Conservation (phyloP, 805 yeast species). For the Hanseniaspora taiwanica region DNA sequence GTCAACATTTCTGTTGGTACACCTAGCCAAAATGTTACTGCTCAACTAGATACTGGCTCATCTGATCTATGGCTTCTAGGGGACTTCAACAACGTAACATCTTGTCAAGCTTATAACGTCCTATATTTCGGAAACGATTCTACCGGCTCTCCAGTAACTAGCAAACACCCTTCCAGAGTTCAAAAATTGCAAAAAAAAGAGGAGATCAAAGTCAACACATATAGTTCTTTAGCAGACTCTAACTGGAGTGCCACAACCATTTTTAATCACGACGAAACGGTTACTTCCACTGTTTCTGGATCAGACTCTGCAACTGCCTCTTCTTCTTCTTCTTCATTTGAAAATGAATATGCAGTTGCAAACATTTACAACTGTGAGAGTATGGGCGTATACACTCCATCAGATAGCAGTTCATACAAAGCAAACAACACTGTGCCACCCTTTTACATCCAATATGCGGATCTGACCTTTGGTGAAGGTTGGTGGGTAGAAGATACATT, state of each 20-base stretch:
- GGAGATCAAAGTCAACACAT: too few relatives aligned
- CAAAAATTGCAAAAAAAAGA: too few relatives aligned
- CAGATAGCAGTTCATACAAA: conserved; percentile 13
- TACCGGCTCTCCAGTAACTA: too few relatives aligned
- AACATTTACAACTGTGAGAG: conserved; percentile 12
- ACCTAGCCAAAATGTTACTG: conserved; percentile 32
- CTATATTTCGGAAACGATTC: too few relatives aligned
- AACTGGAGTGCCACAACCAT: too few relatives aligned
- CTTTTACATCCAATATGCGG: conserved; percentile 31
- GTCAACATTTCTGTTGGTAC: conserved; percentile 38
- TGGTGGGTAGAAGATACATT: conserved; percentile 48
- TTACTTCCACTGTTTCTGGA: too few relatives aligned
- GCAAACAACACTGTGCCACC: conserved; percentile 8
- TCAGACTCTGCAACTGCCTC: too few relatives aligned
- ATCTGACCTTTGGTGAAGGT: conserved; percentile 32
- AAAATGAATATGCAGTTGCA: too few relatives aligned
- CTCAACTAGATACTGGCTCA: conserved; percentile 54
- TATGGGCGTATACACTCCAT: conserved; percentile 17
- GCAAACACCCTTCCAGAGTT: too few relatives aligned
- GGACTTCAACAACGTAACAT: conserved; percentile 9
- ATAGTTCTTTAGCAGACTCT: too few relatives aligned
- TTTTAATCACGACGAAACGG: too few relatives aligned
- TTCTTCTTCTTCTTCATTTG: too few relatives aligned
- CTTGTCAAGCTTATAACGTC: conserved; percentile 7
- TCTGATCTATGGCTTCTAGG: conserved; percentile 52